phyloP scores from a whole-genome alignment of 805 yeast genomes.

The Candida hispaniensis region DNA sequence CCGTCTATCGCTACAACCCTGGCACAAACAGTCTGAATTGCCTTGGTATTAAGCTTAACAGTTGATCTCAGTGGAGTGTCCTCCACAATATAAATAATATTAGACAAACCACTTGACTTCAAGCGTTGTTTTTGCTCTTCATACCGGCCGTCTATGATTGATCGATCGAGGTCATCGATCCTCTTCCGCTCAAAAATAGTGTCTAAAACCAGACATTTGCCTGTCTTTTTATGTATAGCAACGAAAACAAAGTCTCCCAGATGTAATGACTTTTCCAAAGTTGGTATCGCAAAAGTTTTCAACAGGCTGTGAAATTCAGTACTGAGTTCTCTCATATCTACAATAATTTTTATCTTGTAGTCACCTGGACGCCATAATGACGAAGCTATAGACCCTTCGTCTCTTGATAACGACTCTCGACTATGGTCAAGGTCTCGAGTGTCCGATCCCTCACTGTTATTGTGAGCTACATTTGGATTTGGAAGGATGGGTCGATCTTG shows the following conservation, averaged over 20 bases:
- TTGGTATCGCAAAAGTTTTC: constrained; percentile 43
- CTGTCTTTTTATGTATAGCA: constrained; percentile 51
- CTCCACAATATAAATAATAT: constrained; percentile 71
- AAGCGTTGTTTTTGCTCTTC: constrained; percentile 77
- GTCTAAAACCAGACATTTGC: constrained; percentile 59
- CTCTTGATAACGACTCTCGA: too few species aligned
- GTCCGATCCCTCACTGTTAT: too few species aligned
- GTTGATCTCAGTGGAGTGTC: constrained; percentile 66
- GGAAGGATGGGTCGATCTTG: too few species aligned
- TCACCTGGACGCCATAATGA: constrained; percentile 50
- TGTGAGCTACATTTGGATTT: too few species aligned
- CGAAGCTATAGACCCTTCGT: too few species aligned
- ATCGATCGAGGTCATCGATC: constrained; percentile 69
- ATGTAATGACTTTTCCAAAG: constrained; percentile 52
- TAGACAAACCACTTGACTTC: constrained; percentile 51
- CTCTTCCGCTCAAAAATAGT: constrained; percentile 86
- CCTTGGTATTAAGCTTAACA: constrained; percentile 26
- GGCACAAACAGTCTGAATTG: constrained; percentile 4
- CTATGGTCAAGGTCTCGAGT: too few species aligned
- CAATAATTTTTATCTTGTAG: constrained; percentile 48
- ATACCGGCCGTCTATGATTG: constrained; percentile 82
- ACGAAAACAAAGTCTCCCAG: constrained; percentile 90
- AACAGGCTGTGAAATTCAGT: constrained; percentile 50
- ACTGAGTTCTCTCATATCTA: constrained; percentile 73
- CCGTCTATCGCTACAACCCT: constrained; percentile 34